phyloP scores from a whole-genome alignment of 2,329 filamentous ascomycete species.

The Nakataea oryzae region DNA sequence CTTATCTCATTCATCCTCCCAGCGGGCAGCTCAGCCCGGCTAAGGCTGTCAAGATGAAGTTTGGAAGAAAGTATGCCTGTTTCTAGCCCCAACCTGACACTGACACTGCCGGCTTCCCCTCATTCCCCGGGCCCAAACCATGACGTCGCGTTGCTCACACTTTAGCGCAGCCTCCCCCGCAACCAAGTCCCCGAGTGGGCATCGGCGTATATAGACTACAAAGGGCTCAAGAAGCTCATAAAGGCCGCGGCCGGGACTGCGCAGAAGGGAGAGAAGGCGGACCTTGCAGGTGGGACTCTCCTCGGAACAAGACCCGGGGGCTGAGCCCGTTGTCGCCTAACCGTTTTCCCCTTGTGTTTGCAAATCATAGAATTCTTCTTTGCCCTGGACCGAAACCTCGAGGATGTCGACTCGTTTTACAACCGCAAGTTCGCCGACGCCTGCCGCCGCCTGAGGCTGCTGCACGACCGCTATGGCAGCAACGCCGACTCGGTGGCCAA shows the following conservation, averaged over 20 bases:
- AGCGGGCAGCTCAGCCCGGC: not conserved
- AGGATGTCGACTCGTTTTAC: slow-evolving; percentile 94
- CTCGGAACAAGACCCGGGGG: slow-evolving; percentile 11
- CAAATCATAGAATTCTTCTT: slow-evolving; percentile 78
- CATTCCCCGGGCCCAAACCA: not conserved
- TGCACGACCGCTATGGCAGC: slow-evolving; percentile 80
- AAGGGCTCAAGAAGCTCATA: slow-evolving; percentile 88
- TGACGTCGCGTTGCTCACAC: not conserved
- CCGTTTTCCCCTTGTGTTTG: slow-evolving; percentile 8
- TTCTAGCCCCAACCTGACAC: not conserved
- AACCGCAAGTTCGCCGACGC: slow-evolving; percentile 89
- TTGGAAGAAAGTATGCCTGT: slow-evolving; percentile 21
- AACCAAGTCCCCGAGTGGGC: slow-evolving; percentile 87
- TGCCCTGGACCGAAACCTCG: slow-evolving; percentile 89
- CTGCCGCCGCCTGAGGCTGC: slow-evolving; percentile 70
- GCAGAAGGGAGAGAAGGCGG: slow-evolving; percentile 63
- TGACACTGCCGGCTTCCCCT: not conserved
- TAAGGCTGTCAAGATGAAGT: slow-evolving; percentile 19
- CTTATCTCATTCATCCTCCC: not conserved
- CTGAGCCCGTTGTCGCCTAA: slow-evolving; percentile 25
- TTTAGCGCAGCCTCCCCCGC: slow-evolving; percentile 43
- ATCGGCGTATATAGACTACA: slow-evolving; percentile 78
- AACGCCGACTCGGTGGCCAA: slow-evolving; percentile 57
- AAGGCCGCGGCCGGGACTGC: slow-evolving; percentile 61
- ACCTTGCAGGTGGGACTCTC: slow-evolving; percentile 72